Conservation (phyloP, 176 grass and related monocot species). For the Calamus simplicifolius region DNA sequence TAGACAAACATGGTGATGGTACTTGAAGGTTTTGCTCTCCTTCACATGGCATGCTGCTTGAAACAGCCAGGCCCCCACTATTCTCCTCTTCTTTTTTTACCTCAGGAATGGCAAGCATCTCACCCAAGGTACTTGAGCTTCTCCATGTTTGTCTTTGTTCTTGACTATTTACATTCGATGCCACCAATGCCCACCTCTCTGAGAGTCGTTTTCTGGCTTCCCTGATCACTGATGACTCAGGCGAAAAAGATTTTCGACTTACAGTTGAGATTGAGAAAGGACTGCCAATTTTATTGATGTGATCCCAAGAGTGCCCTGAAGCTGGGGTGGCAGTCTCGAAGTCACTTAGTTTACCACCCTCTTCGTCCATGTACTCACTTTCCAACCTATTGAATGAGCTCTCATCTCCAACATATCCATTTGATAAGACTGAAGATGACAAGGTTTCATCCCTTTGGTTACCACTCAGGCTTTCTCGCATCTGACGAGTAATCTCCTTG, state of each 20-base stretch:
- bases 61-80: neutral
- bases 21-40: slow-evolving; percentile 23
- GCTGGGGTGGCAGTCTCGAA: slow-evolving; percentile 59
- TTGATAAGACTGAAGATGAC: slow-evolving; percentile 32
- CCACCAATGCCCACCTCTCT: slow-evolving; percentile 75
- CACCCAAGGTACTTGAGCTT: slow-evolving; percentile 62
- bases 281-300: slow-evolving; percentile 50
- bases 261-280: slow-evolving; percentile 64
- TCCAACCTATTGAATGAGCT: slow-evolving; percentile 61
- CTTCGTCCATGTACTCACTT: slow-evolving; percentile 52
- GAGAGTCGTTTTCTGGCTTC: slow-evolving; percentile 82
- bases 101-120: slow-evolving; percentile 77
- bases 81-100: slow-evolving; percentile 41
- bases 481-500: slow-evolving; percentile 49
- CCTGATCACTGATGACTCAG: slow-evolving; percentile 55
- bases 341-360: slow-evolving; percentile 49
- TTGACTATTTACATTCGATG: slow-evolving; percentile 33
- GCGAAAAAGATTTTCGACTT: slow-evolving; percentile 35
- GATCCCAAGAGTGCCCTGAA: slow-evolving; percentile 73
- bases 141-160: slow-evolving; percentile 44
- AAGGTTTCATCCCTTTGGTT: slow-evolving; percentile 29
- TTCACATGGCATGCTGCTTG: slow-evolving; percentile 13
- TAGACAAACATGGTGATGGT: slow-evolving; percentile 17
- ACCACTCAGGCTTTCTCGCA: slow-evolving; percentile 45
- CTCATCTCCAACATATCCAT: slow-evolving; percentile 30